These are phyloP conservation scores for Bisporella sp. DNA, from an alignment of 2,329 filamentous ascomycete species.

Conservation along the genomic window DNA sequence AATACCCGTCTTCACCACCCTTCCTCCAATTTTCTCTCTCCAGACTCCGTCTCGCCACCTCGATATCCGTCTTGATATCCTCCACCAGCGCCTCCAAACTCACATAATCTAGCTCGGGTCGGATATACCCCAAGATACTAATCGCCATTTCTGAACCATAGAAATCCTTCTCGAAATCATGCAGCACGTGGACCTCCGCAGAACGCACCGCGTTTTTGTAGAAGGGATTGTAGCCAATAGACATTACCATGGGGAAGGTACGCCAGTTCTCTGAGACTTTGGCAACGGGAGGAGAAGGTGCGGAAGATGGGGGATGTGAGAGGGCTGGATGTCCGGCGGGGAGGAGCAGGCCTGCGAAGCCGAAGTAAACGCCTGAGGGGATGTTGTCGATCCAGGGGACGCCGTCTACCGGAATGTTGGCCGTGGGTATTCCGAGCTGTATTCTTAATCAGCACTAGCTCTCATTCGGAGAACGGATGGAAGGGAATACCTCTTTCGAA, in stretches of 20 bases:
- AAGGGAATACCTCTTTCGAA: slow-evolving; percentile 68
- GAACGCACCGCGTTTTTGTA: slow-evolving; percentile 86
- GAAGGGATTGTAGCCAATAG: slow-evolving; percentile 94
- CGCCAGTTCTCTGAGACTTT: slow-evolving; percentile 19
- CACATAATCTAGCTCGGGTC: slow-evolving; percentile 84
- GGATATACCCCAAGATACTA: slow-evolving; percentile 77
- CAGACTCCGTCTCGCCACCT: slow-evolving; percentile 71
- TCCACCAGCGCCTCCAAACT: slow-evolving; percentile 74
- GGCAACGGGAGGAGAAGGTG: slow-evolving; percentile 13
- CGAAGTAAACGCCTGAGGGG: slow-evolving; percentile 85
- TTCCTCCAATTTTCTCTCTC: slow-evolving; percentile 51
- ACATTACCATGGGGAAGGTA: slow-evolving; percentile 85
- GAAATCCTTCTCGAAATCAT: slow-evolving; percentile 72
- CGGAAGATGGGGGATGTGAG: slow-evolving; percentile 13
- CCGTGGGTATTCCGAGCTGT: slow-evolving; percentile 90
- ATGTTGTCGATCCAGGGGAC: slow-evolving; percentile 55
- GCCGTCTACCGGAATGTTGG: slow-evolving; percentile 76
- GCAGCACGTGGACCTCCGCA: slow-evolving; percentile 86
- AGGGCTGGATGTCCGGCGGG: slow-evolving; percentile 37
- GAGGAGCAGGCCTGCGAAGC: slow-evolving; percentile 71
- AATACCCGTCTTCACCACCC: slow-evolving; percentile 12
- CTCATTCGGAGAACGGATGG: background rate
- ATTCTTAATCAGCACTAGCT: background rate
- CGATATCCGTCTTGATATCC: slow-evolving; percentile 85
- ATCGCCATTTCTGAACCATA: slow-evolving; percentile 77